Conservation (phyloP, 2,329 filamentous ascomycete genomes). For the Penicillium rolfsii region DNA sequence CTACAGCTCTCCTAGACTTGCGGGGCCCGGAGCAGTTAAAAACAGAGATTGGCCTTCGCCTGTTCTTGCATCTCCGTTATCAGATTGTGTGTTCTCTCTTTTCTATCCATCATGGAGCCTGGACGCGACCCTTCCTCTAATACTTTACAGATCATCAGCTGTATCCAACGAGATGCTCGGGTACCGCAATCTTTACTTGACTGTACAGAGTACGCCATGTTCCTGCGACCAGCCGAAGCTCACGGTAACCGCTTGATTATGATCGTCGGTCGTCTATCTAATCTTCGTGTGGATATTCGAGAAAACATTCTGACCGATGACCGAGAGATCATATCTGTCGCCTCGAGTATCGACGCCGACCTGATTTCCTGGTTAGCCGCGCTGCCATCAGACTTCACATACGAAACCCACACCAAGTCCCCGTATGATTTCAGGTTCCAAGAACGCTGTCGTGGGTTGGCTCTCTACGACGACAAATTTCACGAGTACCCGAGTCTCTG, state of each 20-base stretch:
- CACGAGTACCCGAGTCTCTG: slow-evolving; percentile 61
- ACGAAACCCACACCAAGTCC: slow-evolving; percentile 31
- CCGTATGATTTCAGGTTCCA: slow-evolving; percentile 43
- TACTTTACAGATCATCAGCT: slow-evolving; percentile 39
- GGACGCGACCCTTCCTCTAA: slow-evolving; percentile 9
- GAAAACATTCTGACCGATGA: slow-evolving; percentile 29
- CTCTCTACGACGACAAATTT: slow-evolving; percentile 55
- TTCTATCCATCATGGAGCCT: neutral
- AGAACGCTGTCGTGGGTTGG: slow-evolving; percentile 29
- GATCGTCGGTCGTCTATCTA: slow-evolving; percentile 35
- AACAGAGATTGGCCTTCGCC: slow-evolving; percentile 53
- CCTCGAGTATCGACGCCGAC: slow-evolving; percentile 40
- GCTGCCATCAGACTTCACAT: slow-evolving; percentile 34
- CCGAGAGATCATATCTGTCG: slow-evolving; percentile 36
- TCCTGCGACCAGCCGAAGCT: slow-evolving; percentile 33
- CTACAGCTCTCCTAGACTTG: slow-evolving; percentile 59
- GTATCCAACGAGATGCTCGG: slow-evolving; percentile 37
- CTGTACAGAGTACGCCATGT: slow-evolving; percentile 36
- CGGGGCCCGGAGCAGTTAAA: slow-evolving; percentile 45
- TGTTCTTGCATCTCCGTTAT: slow-evolving; percentile 60
- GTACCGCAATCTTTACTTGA: slow-evolving; percentile 40
- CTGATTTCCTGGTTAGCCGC: slow-evolving; percentile 38
- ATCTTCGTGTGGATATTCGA: slow-evolving; percentile 41
- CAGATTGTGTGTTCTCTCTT: slow-evolving; percentile 53
- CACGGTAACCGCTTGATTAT: slow-evolving; percentile 37